A percentile compares a stretch with the other conserved stretches of the same genome.
Evolutionary conservation across 2,329 filamentous ascomycete species (phyloP).

Genomic region (Immersiporthe knoxdaviesiana): DNA sequence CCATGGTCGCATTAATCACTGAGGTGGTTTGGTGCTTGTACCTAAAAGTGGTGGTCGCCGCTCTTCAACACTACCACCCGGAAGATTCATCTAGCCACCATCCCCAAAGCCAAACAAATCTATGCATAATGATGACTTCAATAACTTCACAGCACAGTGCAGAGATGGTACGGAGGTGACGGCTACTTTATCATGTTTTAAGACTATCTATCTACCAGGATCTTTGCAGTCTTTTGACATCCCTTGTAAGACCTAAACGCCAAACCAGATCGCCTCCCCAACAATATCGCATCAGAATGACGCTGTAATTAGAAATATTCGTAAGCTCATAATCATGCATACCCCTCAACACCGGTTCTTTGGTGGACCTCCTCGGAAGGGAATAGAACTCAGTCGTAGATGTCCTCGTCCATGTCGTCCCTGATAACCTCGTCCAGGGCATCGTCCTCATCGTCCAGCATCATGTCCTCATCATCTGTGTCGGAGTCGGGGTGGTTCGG

Average conservation of each 20-base stretch:
- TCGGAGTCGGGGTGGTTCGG: slow-evolving; percentile 76
- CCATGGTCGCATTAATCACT: not conserved
- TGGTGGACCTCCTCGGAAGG: not conserved
- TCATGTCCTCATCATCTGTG: slow-evolving; percentile 65
- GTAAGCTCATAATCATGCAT: slow-evolving; percentile 11
- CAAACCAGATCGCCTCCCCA: not conserved
- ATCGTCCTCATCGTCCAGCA: slow-evolving; percentile 65
- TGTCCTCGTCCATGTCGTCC: slow-evolving; percentile 66
- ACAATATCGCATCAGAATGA: not conserved
- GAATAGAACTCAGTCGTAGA: slow-evolving; percentile 24
- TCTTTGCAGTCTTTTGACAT: not conserved
- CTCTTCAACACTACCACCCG: not conserved
- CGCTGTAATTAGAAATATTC: not conserved
- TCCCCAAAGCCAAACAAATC: no score
- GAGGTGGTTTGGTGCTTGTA: not conserved
- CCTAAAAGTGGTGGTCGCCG: not conserved
- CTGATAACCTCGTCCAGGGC: slow-evolving; percentile 69
- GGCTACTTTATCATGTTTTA: not conserved
- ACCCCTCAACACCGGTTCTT: not conserved
- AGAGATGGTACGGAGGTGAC: not conserved
- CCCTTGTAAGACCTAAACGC: not conserved
- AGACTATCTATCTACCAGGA: not conserved
- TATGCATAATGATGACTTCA: no score
- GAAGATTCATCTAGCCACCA: no score
- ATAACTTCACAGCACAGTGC: not conserved